Evolutionary conservation across 108 stramenopile genomes (phyloP), one percentile per base, ranked within the genome.

Genomic region (Ochromonas danica): DNA sequence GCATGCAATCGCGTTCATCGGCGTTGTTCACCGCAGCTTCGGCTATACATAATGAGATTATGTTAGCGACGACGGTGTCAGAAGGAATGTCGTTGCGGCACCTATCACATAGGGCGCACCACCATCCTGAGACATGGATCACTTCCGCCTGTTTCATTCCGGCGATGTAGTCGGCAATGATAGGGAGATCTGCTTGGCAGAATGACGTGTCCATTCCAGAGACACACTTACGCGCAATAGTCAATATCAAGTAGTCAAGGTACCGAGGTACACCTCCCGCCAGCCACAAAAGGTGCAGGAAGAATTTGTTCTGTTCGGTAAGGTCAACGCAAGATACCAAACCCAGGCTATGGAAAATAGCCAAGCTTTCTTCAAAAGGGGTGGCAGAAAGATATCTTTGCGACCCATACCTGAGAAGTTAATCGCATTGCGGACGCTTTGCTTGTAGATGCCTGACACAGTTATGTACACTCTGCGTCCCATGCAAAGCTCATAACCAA

Each of bases 381-480:
- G 51, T 57, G 51, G 51, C 51, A 57, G 51, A 57, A 57, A 57
- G 51, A 57, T 22, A 22, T 57, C 51, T 22, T 57, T 57, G 51
- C 51, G 51, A 57, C 51, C 17, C 51, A 57, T 57, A 57, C 51
- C 51, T 17, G 51, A 57, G 22, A 57, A 57, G 51, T 57, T 22
- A 22, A 57, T 57, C 22, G 51, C 51, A 57, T 10, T 57, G 17
- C 22, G 10, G 51, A 57, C 51, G 51, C 51, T 57, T 57, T 57
- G 51, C 22, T 57, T 57, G 51, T 57, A 57, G 51, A 57, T 57
- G 51, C 51, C 51, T 10, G 51, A 57, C 22, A 57, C 51, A 57
- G 51, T 57, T 10, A 57, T 57, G 51, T 57, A 57, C 51, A 57
- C 51, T 57, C 51, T 57, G 51, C 51, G 51, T 57, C 51, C 51